Conservation (phyloP, 2,329 filamentous ascomycete species). For the Xenoacremonium recifei region DNA sequence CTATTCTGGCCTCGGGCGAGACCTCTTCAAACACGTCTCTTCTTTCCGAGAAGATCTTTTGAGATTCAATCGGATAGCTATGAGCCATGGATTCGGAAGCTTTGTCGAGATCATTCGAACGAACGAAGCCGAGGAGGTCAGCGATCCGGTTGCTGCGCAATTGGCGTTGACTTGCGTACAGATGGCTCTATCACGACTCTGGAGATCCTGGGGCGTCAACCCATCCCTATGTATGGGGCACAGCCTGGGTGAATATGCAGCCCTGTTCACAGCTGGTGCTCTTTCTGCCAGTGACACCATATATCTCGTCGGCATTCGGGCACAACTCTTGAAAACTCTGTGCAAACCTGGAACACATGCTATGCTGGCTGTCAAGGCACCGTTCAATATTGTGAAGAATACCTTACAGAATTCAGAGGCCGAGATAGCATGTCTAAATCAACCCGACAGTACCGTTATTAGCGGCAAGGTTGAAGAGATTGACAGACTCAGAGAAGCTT, state of each 20-base stretch:
- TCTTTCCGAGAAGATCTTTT: conserved; percentile 33
- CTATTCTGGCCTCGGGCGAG: conserved; percentile 28
- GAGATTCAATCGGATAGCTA: conserved; percentile 30
- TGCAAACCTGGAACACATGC: conserved; percentile 42
- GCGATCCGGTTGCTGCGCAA: conserved; percentile 29
- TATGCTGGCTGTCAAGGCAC: conserved; percentile 26
- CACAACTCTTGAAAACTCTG: conserved; percentile 51
- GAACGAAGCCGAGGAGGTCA: conserved; percentile 22
- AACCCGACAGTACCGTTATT: conserved; percentile 73
- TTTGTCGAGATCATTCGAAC: conserved; percentile 44
- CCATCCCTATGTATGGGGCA: conserved; percentile 44
- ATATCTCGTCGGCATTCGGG: conserved; percentile 58
- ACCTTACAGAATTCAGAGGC: conserved; percentile 35
- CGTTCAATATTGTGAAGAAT: neutral
- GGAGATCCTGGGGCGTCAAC: conserved; percentile 32
- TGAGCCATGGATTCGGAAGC: conserved; percentile 34
- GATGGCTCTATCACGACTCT: conserved; percentile 38
- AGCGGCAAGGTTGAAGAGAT: conserved; percentile 43
- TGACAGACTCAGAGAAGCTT: conserved; percentile 38
- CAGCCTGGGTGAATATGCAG: conserved; percentile 62
- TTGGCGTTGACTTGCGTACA: conserved; percentile 38
- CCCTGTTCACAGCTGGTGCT: conserved; percentile 58
- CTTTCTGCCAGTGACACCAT: conserved; percentile 60
- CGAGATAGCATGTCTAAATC: conserved; percentile 71
- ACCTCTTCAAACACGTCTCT: conserved; percentile 31